Evolutionary conservation across 371 early-diverging fungal species (phyloP).

Genomic region (Syncephalastrum contaminatum): DNA sequence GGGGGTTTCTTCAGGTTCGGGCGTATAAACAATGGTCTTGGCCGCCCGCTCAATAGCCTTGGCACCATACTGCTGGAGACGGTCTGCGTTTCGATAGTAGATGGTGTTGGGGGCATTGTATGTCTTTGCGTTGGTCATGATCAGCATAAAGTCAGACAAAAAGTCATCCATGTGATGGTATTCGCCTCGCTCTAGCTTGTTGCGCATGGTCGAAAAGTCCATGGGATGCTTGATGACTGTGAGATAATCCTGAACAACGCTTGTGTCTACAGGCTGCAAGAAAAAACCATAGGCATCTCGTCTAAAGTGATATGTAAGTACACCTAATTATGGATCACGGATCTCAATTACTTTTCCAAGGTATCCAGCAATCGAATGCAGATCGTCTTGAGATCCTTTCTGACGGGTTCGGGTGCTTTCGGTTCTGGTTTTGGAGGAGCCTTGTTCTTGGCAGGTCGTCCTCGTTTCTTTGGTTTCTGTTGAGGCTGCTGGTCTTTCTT

Average conservation of each 20-base stretch:
- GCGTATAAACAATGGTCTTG: slow-evolving; percentile 45
- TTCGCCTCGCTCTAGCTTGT: slow-evolving; percentile 48
- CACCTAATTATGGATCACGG: not conserved
- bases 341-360: slow-evolving; percentile 46
- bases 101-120: slow-evolving; percentile 76
- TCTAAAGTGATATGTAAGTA: slow-evolving; percentile 12
- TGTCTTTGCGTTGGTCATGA: slow-evolving; percentile 67
- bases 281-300: slow-evolving; percentile 76
- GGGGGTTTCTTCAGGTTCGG: slow-evolving; percentile 5
- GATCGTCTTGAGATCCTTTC: slow-evolving; percentile 43
- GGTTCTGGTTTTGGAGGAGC: slow-evolving; percentile 27
- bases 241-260: slow-evolving; percentile 74
- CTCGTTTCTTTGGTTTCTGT: slow-evolving; percentile 43
- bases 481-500: too few relatives aligned
- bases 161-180: slow-evolving; percentile 58
- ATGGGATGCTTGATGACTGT: slow-evolving; percentile 70
- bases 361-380: slow-evolving; percentile 50
- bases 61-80: slow-evolving; percentile 55
- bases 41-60: slow-evolving; percentile 62
- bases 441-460: slow-evolving; percentile 32
- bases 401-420: slow-evolving; percentile 30
- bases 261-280: slow-evolving; percentile 78
- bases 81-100: slow-evolving; percentile 71
- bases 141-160: slow-evolving; percentile 63
- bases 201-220: slow-evolving; percentile 70